A percentile compares a stretch with the other conserved stretches of the same genome.
phyloP scores from a whole-genome alignment of 2,329 filamentous ascomycete species.

The Colletotrichum shisoi region DNA sequence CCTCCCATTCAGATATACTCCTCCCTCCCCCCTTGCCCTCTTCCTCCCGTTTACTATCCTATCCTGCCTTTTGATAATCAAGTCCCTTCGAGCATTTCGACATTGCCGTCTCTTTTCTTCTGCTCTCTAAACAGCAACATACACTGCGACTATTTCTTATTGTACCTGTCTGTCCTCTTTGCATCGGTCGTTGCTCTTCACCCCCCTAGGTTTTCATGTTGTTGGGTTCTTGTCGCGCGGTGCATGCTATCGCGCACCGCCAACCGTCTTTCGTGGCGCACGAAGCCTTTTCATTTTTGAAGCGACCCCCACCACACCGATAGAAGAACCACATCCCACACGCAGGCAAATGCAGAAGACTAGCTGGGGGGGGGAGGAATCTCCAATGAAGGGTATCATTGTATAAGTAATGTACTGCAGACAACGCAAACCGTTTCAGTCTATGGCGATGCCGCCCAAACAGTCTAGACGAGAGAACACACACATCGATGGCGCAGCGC shows the following conservation, averaged over 20 bases:
- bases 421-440: background rate
- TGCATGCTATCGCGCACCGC: background rate
- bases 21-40: too few relatives aligned
- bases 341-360: background rate
- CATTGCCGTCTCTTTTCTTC: too few relatives aligned
- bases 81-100: too few relatives aligned
- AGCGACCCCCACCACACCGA: background rate
- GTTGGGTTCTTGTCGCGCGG: background rate
- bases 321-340: background rate
- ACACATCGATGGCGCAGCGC: background rate
- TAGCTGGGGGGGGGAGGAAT: background rate
- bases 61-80: too few relatives aligned
- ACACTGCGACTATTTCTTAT: too few relatives aligned
- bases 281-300: conserved; percentile 26
- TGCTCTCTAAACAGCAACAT: too few relatives aligned
- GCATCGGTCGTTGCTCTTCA: too few relatives aligned
- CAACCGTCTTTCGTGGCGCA: background rate
- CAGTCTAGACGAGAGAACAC: background rate
- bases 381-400: conserved; percentile 16
- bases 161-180: too few relatives aligned
- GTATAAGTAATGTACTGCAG: conserved; percentile 7
- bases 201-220: too few relatives aligned
- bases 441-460: background rate
- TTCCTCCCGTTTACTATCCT: too few relatives aligned
- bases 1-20: too few relatives aligned